Percentiles rank a stretch among this genome's conserved stretches.
Conservation (phyloP, 106 monocot species). For the Dendrobium catenatum region DNA sequence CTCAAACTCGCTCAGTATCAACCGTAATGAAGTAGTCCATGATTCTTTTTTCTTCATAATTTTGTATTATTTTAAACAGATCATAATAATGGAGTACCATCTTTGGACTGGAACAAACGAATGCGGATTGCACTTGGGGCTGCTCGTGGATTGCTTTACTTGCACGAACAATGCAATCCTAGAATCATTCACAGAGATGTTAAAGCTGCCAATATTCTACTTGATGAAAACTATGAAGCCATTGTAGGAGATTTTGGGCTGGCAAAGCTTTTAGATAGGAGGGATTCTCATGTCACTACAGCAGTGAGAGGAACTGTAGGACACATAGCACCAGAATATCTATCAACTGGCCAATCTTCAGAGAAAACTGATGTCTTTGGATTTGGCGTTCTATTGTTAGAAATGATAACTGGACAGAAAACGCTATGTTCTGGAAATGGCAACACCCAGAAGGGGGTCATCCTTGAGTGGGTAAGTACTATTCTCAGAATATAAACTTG, state of each 20-base stretch:
- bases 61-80: constrained; percentile 26
- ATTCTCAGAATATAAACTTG: background rate
- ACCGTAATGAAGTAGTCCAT: no score
- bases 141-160: constrained; percentile 79
- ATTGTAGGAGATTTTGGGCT: constrained; percentile 96
- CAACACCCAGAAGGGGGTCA: constrained; percentile 64
- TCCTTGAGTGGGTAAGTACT: constrained; percentile 78
- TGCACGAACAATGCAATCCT: constrained; percentile 96
- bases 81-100: constrained; percentile 36
- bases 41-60: no score
- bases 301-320: constrained; percentile 89
- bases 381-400: constrained; percentile 87
- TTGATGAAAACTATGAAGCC: constrained; percentile 86
- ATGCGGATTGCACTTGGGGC: constrained; percentile 84
- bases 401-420: constrained; percentile 68
- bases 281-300: constrained; percentile 93
- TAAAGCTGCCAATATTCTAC: constrained; percentile 90
- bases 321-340: constrained; percentile 93
- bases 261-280: constrained; percentile 84
- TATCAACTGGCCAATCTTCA: constrained; percentile 94
- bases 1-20: no score
- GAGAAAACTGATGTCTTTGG: constrained; percentile 98
- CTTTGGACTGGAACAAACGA: constrained; percentile 75
- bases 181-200: constrained; percentile 98
- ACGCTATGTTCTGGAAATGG: constrained; percentile 47